phyloP scores from a whole-genome alignment of 257 asterid genomes.

The Solanum habrochaites region DNA sequence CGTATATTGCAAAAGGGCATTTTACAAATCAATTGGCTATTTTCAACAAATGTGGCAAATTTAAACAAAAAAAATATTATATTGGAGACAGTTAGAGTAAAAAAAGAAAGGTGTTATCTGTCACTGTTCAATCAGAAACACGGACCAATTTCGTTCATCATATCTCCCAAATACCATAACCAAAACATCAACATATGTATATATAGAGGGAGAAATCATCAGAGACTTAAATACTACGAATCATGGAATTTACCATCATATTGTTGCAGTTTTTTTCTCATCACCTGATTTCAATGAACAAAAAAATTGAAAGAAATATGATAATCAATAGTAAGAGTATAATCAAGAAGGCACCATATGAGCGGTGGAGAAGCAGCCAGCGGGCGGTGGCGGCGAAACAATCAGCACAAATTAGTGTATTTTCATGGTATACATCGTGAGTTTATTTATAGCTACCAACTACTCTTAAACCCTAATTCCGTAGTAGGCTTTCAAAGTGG shows the following conservation, averaged over 20 bases:
- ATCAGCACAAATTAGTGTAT: not conserved
- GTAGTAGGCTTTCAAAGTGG: not conserved
- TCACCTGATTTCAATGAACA: slow-evolving; percentile 19
- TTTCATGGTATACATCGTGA: not conserved
- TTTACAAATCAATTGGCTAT: slow-evolving; percentile 21
- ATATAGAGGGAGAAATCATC: slow-evolving; percentile 16
- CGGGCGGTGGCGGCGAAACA: not conserved
- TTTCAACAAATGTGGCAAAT: not conserved
- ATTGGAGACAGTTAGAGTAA: slow-evolving; percentile 30
- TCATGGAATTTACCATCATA: slow-evolving; percentile 36
- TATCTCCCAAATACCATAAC: slow-evolving; percentile 6
- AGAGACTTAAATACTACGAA: slow-evolving; percentile 55
- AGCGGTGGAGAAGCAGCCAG: too few relatives aligned
- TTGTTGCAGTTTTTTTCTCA: slow-evolving; percentile 46
- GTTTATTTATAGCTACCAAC: not conserved
- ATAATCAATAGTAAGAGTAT: too few relatives aligned
- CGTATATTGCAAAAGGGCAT: slow-evolving; percentile 36
- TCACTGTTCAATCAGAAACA: slow-evolving; percentile 46
- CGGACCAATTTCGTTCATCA: slow-evolving; percentile 47
- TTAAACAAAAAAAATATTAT: not conserved
- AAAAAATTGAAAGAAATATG: not conserved
- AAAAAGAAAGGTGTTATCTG: slow-evolving; percentile 19
- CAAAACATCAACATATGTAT: not conserved
- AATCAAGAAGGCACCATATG: too few relatives aligned
- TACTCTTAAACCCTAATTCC: not conserved